Base-by-base conservation (phyloP, 495 filamentous ascomycete species). In the Halenospora varia region DNA sequence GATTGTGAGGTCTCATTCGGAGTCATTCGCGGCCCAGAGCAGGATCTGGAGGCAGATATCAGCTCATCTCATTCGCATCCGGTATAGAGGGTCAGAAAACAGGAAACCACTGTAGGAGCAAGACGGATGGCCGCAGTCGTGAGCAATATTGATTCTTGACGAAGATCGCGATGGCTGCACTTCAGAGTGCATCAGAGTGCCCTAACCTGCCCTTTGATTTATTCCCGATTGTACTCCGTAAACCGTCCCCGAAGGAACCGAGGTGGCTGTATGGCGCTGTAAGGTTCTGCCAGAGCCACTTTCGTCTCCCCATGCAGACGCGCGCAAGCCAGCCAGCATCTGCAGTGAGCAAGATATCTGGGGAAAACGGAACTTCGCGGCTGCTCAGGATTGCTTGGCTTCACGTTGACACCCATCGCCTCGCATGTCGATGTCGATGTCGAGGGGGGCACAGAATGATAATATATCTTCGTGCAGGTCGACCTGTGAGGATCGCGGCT, bases 221-320 rank as follows among this genome's bases (percentile, higher is more conserved):
- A 20, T 45, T 6, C 4, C 11, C 42, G 35, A 15, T 15, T 8
- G 35, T 40, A 15, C 35, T 9, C 9, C 15, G 15, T 22, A 20
- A 3, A 25, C 6, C 24, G 17, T 23, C 6, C 10, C 48, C 48
- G 48, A 51, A 51, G 48, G 22, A 51, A 29, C 48, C 48, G 48
- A 51, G 25, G 23, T 25, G 48, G 48, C 48, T 51, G 48, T 51
- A 25, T 49, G 47, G 8, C 35, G 8, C 9, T 40, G 35, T 40
- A 15, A 9, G 35, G 15, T 8, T 9, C 9, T 40, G 35, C 15
- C 9, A 40, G 35, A 15, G 8, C 8, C 9, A 15, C 9, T 8
- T 15, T 9, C 35, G 35, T 40, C 35, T 15, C 9, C 8, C 35
- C 9, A 40, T 9, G 35, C 15, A 40, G 9, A 40, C 35, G 9